Evolutionary conservation across 2,329 filamentous ascomycete genomes (phyloP).

Genomic region (Plenodomus tracheiphilus): DNA sequence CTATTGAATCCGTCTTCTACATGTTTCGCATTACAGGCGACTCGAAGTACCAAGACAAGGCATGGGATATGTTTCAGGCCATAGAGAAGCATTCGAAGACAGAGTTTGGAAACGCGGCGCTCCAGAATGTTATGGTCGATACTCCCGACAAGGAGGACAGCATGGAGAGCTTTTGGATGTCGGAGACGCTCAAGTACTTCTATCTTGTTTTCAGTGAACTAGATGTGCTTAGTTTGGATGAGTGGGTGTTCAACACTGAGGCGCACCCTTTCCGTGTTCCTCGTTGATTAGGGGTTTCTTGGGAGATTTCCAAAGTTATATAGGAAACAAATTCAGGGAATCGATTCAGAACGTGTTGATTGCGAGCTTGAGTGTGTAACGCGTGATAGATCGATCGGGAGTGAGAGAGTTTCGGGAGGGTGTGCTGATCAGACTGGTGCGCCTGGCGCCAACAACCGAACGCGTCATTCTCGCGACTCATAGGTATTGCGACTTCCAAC

Average conservation of each 20-base stretch:
- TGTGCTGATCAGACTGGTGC: no score
- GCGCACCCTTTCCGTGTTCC: constrained; percentile 49
- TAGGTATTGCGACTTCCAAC: no score
- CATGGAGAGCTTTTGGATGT: constrained; percentile 57
- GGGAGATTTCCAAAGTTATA: background rate
- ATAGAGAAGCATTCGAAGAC: constrained; percentile 48
- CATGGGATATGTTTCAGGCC: constrained; percentile 54
- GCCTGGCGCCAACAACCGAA: no score
- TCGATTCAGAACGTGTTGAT: no score
- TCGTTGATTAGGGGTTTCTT: constrained; percentile 1
- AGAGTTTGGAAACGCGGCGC: constrained; percentile 49
- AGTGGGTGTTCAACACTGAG: constrained; percentile 53
- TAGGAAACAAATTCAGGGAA: no score
- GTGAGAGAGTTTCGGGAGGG: no score
- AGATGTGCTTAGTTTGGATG: constrained; percentile 47
- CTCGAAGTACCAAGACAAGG: constrained; percentile 47
- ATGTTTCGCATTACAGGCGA: constrained; percentile 63
- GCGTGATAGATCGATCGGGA: no score
- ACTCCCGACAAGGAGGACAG: constrained; percentile 37
- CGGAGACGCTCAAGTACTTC: constrained; percentile 55
- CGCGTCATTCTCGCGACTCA: no score
- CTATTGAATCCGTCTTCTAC: constrained; percentile 63
- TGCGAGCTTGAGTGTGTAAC: no score
- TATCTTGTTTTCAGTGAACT: constrained; percentile 52
- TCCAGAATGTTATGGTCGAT: constrained; percentile 49